phyloP scores from a whole-genome alignment of 1,284 basidiomycete genomes.

The Melampsora larici-populina region DNA sequence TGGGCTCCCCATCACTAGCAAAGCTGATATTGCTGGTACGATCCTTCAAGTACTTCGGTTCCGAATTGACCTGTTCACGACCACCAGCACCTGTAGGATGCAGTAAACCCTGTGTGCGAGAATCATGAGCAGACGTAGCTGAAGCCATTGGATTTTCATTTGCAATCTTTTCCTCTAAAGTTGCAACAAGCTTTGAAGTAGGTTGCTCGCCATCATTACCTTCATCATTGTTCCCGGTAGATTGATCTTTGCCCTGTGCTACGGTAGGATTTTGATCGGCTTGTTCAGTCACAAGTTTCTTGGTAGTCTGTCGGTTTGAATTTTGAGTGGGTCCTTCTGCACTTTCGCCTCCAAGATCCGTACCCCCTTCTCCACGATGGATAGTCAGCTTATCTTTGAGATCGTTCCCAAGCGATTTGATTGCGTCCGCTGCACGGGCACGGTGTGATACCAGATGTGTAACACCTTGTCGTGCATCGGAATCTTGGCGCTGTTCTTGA shows the following conservation, averaged over 20 bases:
- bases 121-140: not conserved
- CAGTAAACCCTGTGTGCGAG: not conserved
- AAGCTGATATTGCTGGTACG: conserved; percentile 2
- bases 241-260: conserved; percentile 17
- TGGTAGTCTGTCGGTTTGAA: conserved; percentile 12
- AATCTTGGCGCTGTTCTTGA: conserved; percentile 29
- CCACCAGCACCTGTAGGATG: not conserved
- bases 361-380: conserved; percentile 52
- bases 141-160: not conserved
- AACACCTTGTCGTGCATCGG: conserved; percentile 11
- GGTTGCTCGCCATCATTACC: conserved; percentile 5
- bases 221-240: not conserved
- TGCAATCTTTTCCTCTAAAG: conserved; percentile 21
- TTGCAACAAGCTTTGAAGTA: conserved; percentile 16
- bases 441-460: conserved; percentile 24
- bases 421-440: conserved; percentile 49
- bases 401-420: conserved; percentile 71
- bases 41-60: not conserved
- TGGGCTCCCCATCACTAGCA: not conserved
- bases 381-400: conserved; percentile 63
- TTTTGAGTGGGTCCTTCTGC: conserved; percentile 26
- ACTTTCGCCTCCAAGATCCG: conserved; percentile 50
- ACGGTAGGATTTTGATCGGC: conserved; percentile 10
- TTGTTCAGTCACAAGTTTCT: conserved; percentile 30
- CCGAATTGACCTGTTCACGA: not conserved